A percentile compares a stretch with the other conserved stretches of the same genome.
Evolutionary conservation across 2,329 filamentous ascomycete species (phyloP).

Genomic region (Aspergillus tanneri): DNA sequence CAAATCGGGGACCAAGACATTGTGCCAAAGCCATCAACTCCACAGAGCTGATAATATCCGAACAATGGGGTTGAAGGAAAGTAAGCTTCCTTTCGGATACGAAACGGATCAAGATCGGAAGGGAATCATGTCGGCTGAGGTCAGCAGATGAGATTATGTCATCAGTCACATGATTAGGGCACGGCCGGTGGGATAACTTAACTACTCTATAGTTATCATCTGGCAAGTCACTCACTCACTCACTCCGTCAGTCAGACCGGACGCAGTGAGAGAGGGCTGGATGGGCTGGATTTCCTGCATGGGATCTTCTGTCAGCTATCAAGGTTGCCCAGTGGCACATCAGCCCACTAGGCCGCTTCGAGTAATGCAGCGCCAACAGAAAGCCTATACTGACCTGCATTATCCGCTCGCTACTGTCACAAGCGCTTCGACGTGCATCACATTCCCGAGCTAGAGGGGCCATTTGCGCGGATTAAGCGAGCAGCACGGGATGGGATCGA

Average conservation of each 20-base stretch:
- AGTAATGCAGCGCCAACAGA: neutral
- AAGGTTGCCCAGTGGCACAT: neutral
- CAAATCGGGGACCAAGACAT: constrained; percentile 4
- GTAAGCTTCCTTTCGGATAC: constrained; percentile 14
- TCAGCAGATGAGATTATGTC: too few species aligned
- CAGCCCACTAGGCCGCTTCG: neutral
- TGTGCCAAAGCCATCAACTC: constrained; percentile 8
- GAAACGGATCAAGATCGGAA: constrained; percentile 22
- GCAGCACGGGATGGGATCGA: neutral
- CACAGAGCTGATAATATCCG: constrained; percentile 8
- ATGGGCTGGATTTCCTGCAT: neutral
- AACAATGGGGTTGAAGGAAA: constrained; percentile 1
- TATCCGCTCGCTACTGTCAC: too few species aligned
- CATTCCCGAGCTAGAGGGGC: neutral
- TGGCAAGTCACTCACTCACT: too few species aligned
- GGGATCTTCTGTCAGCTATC: neutral
- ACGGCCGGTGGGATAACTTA: too few species aligned
- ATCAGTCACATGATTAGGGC: constrained; percentile 4
- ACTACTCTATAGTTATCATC: too few species aligned
- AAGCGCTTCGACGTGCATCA: neutral
- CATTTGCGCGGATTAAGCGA: neutral
- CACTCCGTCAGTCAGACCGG: too few species aligned
- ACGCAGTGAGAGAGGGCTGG: too few species aligned
- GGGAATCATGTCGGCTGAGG: constrained; percentile 4
- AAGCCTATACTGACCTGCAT: neutral